Percentiles rank a stretch among this genome's conserved stretches.
Evolutionary conservation across 768 basidiomycete species (phyloP).

Genomic region (Russula virescens): DNA sequence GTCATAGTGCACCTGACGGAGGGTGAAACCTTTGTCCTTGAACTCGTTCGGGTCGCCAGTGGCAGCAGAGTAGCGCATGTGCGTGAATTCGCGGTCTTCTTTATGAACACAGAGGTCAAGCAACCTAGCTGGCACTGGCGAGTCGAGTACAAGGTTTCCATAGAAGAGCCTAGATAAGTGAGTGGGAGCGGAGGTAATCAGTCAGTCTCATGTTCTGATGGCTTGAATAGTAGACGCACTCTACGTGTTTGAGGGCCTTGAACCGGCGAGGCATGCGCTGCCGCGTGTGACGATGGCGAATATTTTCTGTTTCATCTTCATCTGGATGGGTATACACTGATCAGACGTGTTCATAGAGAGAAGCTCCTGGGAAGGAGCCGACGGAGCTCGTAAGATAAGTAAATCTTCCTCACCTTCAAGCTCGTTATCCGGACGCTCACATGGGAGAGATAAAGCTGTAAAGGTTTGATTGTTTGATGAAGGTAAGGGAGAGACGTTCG

Average conservation of each 20-base stretch:
- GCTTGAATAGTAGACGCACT: constrained; percentile 40
- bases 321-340: too few species aligned
- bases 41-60: constrained; percentile 97
- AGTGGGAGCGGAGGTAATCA: background rate
- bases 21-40: constrained; percentile 70
- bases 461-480: too few species aligned
- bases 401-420: too few species aligned
- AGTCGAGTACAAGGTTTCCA: constrained; percentile 90
- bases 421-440: too few species aligned
- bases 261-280: constrained; percentile 83
- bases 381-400: too few species aligned
- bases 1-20: constrained; percentile 88
- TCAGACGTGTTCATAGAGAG: background rate
- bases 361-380: too few species aligned
- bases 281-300: constrained; percentile 85
- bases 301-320: constrained; percentile 43
- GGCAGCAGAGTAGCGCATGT: constrained; percentile 94
- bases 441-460: too few species aligned
- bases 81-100: constrained; percentile 85
- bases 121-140: constrained; percentile 81
- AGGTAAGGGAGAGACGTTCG: constrained; percentile 25
- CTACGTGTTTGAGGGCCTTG: constrained; percentile 92
- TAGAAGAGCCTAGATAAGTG: constrained; percentile 58
- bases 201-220: background rate
- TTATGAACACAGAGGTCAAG: constrained; percentile 73